Evolutionary conservation across 352 stramenopile species (phyloP).

Genomic region (Phytophthora parvispora): DNA sequence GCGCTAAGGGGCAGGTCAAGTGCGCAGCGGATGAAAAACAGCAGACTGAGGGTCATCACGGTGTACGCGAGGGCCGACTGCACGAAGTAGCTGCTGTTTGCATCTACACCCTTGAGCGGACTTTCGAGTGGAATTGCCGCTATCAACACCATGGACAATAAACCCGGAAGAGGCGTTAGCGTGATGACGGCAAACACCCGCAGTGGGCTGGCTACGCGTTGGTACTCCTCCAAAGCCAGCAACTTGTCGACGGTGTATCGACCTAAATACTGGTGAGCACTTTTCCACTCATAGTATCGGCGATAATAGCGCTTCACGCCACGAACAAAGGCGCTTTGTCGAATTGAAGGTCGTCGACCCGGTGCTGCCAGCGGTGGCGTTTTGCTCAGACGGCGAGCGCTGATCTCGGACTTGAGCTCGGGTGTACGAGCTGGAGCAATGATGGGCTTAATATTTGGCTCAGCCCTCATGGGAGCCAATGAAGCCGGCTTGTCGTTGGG

Average conservation of each 20-base stretch:
- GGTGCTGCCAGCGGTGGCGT: background rate
- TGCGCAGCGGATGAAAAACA: slow-evolving; percentile 17
- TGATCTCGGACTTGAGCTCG: background rate
- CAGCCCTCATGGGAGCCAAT: too few species aligned
- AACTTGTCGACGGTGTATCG: slow-evolving; percentile 37
- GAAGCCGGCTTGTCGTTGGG: background rate
- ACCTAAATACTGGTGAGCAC: slow-evolving; percentile 21
- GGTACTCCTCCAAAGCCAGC: slow-evolving; percentile 29
- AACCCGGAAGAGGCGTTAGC: slow-evolving; percentile 17
- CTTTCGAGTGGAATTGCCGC: slow-evolving; percentile 19
- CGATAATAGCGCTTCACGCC: background rate
- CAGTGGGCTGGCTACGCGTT: background rate
- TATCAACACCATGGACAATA: slow-evolving; percentile 11
- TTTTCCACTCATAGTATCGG: slow-evolving; percentile 23
- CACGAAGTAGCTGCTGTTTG: slow-evolving; percentile 14
- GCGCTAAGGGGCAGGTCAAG: slow-evolving; percentile 7
- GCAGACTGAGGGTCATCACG: slow-evolving; percentile 20
- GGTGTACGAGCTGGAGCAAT: background rate
- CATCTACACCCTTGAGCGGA: background rate
- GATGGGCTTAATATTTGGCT: background rate
- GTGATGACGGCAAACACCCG: slow-evolving; percentile 24
- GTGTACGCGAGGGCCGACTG: slow-evolving; percentile 17
- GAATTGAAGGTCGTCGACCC: slow-evolving; percentile 1
- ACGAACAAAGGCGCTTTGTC: slow-evolving; percentile 1
- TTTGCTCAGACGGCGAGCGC: background rate